Conservation (phyloP, 106 monocot genomes). For the Amphibolis antarctica region DNA sequence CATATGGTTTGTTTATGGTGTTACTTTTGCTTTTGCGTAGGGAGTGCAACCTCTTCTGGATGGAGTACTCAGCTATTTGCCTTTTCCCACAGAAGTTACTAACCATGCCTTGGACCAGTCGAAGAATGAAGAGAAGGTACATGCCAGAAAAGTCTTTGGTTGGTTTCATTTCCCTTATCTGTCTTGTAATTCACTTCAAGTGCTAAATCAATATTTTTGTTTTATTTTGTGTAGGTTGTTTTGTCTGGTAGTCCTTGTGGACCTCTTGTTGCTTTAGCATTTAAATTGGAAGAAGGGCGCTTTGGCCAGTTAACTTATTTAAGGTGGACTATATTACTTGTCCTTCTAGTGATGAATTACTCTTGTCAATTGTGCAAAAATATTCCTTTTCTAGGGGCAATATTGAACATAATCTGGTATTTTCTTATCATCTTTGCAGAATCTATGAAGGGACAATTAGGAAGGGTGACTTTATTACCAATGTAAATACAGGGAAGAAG, state of each 20-base stretch:
- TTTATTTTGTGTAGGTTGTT: constrained; percentile 35
- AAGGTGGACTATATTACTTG: constrained; percentile 28
- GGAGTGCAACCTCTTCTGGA: constrained; percentile 94
- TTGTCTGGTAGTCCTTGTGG: constrained; percentile 76
- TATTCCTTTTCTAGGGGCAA: not conserved
- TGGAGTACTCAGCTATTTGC: constrained; percentile 90
- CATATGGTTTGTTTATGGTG: too few relatives aligned
- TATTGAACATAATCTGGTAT: not conserved
- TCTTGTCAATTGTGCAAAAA: not conserved
- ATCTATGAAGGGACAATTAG: constrained; percentile 89
- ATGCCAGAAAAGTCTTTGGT: not conserved
- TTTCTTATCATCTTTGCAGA: constrained; percentile 22
- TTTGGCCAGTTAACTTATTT: constrained; percentile 97
- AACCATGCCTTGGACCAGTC: constrained; percentile 90
- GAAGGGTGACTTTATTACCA: constrained; percentile 86
- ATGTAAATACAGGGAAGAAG: constrained; percentile 94
- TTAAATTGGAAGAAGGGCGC: constrained; percentile 96
- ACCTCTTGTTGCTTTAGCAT: constrained; percentile 90
- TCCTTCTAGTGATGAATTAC: not conserved
- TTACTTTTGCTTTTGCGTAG: constrained; percentile 41
- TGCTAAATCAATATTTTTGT: not conserved
- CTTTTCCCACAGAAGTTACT: constrained; percentile 83
- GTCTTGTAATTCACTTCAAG: not conserved
- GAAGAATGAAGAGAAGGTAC: constrained; percentile 88
- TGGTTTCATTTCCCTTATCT: not conserved